Evolutionary conservation across 306 rosid genomes (phyloP).

Genomic region (Sicyos baderoa): DNA sequence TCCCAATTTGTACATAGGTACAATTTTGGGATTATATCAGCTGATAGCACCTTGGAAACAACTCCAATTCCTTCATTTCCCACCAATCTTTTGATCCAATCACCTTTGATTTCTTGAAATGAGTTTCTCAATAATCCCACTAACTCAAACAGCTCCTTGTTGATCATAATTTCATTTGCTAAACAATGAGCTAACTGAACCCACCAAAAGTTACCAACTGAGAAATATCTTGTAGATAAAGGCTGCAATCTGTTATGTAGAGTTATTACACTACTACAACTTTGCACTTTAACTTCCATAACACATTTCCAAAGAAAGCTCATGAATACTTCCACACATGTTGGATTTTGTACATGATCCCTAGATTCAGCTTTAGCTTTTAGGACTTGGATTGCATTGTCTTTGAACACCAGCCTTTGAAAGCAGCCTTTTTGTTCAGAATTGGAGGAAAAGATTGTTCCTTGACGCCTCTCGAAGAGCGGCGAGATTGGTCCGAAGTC

Average conservation of each 20-base stretch:
- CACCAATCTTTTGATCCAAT: neutral
- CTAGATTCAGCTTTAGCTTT: neutral
- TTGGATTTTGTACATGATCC: constrained; percentile 12
- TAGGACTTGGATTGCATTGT: neutral
- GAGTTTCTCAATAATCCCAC: constrained; percentile 4
- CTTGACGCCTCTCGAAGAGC: neutral
- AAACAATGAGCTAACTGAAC: neutral
- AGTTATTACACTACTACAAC: neutral
- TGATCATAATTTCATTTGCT: neutral
- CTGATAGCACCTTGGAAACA: neutral
- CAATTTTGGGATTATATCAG: neutral
- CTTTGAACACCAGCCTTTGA: constrained; percentile 19
- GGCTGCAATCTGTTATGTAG: neutral
- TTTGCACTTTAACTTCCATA: neutral
- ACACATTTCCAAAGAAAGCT: constrained; percentile 22
- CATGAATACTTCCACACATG: constrained; percentile 19
- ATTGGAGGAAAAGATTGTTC: neutral
- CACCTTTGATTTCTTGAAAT: neutral
- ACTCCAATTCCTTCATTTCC: neutral
- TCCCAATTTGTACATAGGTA: constrained; percentile 4
- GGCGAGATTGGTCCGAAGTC: neutral
- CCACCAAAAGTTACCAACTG: constrained; percentile 12
- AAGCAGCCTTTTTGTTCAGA: neutral
- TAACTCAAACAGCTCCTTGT: neutral
- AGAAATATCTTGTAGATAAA: neutral